Evolutionary conservation across 2,329 filamentous ascomycete species (phyloP), one percentile per base, ranked within the genome.

Genomic region (Aspergillus ustus): DNA sequence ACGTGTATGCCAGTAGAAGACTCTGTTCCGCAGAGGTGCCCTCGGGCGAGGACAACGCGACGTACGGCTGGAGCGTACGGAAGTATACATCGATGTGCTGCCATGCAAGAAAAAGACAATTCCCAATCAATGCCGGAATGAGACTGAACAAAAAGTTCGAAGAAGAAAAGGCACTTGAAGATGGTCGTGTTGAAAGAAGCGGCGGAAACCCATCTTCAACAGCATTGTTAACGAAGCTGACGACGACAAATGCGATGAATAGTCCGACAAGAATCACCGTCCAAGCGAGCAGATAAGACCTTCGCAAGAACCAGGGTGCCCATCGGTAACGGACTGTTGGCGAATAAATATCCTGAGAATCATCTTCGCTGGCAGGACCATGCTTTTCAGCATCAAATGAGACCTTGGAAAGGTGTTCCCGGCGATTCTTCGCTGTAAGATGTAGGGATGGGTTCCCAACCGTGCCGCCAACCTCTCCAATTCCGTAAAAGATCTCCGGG

Each of bases 91-190:
- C 87, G 64, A 89, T 80, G 7, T 85, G 83, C 54, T 87, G 81
- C 78, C 85, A 84, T 55, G 81, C 75, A 22, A 89, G 83, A 70
- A 88, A 86, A 48, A 88, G 78, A 34, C 88, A 70, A 57, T 82
- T 85, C 1, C 83, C 87, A 45, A 89, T 82, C 3, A 87, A 61
- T 0, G 83, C 78, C 0, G 87, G 87, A 20, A 89, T 72, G 66
- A 89, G 89, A 66, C 84, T 87, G 79, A 93, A 97, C 54, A 97
- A 79, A 78, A 97, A 97, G 76, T 97, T 92, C 53, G 92, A 91
- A 0, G 91, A 82, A 1, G 92, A 96, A 76, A 96, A 97, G 19
- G 90, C 91, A 28, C 81, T 81, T 0, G 77, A 70, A 3, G 84
- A 80, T 1, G 91, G 87, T 2, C 82, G 80, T 0, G 89, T 87